Evolutionary conservation across 1,284 basidiomycete genomes (phyloP).

Genomic region (Peniophora sp.): DNA sequence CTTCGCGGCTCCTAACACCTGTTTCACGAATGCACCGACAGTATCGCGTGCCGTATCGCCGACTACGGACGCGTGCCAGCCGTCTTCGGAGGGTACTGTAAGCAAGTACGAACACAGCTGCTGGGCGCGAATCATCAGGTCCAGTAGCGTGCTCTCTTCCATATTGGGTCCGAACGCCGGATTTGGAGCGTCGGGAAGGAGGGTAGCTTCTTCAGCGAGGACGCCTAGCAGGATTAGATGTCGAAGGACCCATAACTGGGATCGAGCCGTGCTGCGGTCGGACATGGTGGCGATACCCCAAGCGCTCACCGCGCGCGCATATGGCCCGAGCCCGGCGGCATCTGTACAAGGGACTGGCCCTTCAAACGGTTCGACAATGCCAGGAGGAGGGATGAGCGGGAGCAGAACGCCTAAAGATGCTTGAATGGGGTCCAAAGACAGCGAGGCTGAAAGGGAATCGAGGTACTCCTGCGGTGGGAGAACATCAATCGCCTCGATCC

Average conservation of each 20-base stretch:
- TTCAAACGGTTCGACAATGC: conserved; percentile 7
- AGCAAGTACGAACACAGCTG: conserved; percentile 67
- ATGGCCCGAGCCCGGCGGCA: conserved; percentile 44
- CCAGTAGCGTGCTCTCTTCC: conserved; percentile 29
- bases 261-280: conserved; percentile 54
- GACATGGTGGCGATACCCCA: conserved; percentile 52
- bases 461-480: conserved; percentile 44
- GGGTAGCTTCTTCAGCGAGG: conserved; percentile 47
- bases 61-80: conserved; percentile 43
- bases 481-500: conserved; percentile 32
- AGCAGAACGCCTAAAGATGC: conserved; percentile 57
- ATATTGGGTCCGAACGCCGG: conserved; percentile 40
- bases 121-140: conserved; percentile 44
- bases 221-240: conserved; percentile 55
- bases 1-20: conserved; percentile 28
- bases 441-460: conserved; percentile 35
- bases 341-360: conserved; percentile 22
- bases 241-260: conserved; percentile 53
- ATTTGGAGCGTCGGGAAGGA: conserved; percentile 39
- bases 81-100: conserved; percentile 36
- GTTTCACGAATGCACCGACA: conserved; percentile 33
- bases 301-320: conserved; percentile 58
- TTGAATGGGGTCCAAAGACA: conserved; percentile 43
- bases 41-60: conserved; percentile 25
- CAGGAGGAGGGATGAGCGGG: conserved; percentile 43